Base-by-base conservation (phyloP, 129 eudicot genomes). In the Chrysanthemum lavandulifolium region DNA sequence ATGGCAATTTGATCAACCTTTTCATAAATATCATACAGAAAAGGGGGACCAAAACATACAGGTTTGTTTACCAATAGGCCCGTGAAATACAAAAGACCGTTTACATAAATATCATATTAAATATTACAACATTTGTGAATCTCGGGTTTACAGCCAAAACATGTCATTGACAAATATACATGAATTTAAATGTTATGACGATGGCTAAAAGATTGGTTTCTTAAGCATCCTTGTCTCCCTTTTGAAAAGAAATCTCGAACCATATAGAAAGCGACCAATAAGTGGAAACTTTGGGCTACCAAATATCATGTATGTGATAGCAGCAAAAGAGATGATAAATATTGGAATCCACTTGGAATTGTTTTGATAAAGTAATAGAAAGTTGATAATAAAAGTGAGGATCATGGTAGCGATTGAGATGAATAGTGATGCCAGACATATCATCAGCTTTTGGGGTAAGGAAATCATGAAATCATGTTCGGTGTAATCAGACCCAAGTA, bases 381-480 rank as follows among this genome's bases (percentile, higher is more conserved):
- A 53, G 58, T 53, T 53, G 58, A 53, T 53, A 14, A 53, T 53
- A 13, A 53, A 53, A 53, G 58, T 53, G 58, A 53, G 58, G 58
- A 53, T 53, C 58, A 53, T 53, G 58, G 58, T 53, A 4, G 58
- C 58, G 5, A 53, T 53, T 6, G 58, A 53, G 6, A 53, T 53
- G 58, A 53, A 53, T 13, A 53, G 58, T 4, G 58, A 53, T 14
- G 58, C 58, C 16, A 53, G 16, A 53, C 58, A 53, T 53, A 53
- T 53, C 58, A 53, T 53, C 58, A 53, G 16, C 58, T 53, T 53
- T 53, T 53, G 58, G 4, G 58, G 58, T 15, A 53, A 53, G 58
- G 58, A 53, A 53, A 53, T 53, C 58, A 53, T 13, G 58, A 53
- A 53, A 53, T 53, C 58, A 14, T 14, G 58, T 53, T 53, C 58